Percentiles rank a stretch among this genome's conserved stretches.
Evolutionary conservation across 192 early-diverging fungal species (phyloP).

Genomic region (Linnemannia exigua): DNA sequence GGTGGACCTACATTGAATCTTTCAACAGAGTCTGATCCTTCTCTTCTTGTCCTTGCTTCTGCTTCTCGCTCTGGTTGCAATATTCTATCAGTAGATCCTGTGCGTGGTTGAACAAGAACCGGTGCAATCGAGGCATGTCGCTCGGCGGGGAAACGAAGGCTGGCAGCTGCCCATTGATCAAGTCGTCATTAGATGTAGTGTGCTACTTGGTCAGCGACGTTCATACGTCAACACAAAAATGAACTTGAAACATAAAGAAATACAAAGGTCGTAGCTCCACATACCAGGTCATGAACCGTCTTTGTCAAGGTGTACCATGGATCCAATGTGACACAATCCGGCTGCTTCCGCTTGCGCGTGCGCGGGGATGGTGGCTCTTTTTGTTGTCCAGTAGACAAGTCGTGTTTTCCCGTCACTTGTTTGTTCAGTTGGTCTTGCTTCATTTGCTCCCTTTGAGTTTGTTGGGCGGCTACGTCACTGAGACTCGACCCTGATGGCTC

Average conservation of each 20-base stretch:
- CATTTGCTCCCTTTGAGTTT: not conserved
- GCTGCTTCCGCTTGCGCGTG: constrained; percentile 3
- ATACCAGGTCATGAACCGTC: constrained; percentile 7
- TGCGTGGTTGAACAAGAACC: constrained; percentile 10
- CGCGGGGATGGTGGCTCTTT: constrained; percentile 5
- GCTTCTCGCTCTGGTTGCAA: not conserved
- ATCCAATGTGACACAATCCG: constrained; percentile 6
- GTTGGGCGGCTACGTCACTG: not conserved
- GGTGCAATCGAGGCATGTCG: constrained; percentile 3
- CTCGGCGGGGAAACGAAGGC: constrained; percentile 3
- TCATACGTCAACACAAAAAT: not conserved
- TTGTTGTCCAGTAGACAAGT: constrained; percentile 7
- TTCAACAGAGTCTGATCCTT: constrained; percentile 2
- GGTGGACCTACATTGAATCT: constrained; percentile 1
- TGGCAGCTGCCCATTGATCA: not conserved
- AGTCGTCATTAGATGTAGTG: not conserved
- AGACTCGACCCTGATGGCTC: constrained; percentile 1
- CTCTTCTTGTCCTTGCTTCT: not conserved
- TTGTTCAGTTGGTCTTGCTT: constrained; percentile 8
- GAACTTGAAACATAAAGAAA: constrained; percentile 6
- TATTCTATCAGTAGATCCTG: constrained; percentile 9
- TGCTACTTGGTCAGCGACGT: not conserved
- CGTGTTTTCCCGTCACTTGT: not conserved
- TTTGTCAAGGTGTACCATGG: constrained; percentile 4
- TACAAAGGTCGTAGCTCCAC: not conserved